Evolutionary conservation across 257 asterid species (phyloP).

Genomic region (Petunia secreta): DNA sequence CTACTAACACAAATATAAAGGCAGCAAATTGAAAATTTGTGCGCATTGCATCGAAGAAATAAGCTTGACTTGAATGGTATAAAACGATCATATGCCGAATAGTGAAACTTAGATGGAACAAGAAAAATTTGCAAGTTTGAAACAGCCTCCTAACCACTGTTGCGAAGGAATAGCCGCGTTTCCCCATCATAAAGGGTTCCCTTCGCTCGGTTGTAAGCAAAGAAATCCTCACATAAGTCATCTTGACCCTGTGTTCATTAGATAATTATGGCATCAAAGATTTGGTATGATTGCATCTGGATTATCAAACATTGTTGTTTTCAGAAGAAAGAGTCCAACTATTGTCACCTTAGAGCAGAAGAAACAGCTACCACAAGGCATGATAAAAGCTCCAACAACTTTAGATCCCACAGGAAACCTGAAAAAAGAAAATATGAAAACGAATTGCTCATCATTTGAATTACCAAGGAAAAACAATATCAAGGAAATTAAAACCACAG

Average conservation of each 20-base stretch:
- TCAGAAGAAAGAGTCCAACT: neutral
- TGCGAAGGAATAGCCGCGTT: conserved; percentile 88
- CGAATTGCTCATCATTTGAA: conserved; percentile 20
- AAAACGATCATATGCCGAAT: neutral
- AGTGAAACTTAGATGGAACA: neutral
- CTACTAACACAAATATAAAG: neutral
- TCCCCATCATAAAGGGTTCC: conserved; percentile 99
- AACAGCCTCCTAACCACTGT: conserved; percentile 54
- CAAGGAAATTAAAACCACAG: conserved; percentile 2
- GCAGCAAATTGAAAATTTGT: neutral
- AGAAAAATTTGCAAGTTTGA: conserved; percentile 8
- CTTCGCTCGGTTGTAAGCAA: conserved; percentile 92
- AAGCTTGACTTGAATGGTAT: conserved; percentile 9
- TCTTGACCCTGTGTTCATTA: conserved; percentile 85
- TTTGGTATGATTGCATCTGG: conserved; percentile 12
- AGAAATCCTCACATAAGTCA: conserved; percentile 91
- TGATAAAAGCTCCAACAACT: conserved; percentile 96
- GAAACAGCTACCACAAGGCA: conserved; percentile 98
- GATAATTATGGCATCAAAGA: conserved; percentile 30
- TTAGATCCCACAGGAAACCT: conserved; percentile 86
- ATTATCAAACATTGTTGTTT: neutral
- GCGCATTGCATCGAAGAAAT: neutral
- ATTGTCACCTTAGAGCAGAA: conserved; percentile 78
- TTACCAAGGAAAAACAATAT: neutral
- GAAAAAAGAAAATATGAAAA: conserved; percentile 23